Percentiles rank a stretch among this genome's conserved stretches.
phyloP scores from a whole-genome alignment of 768 basidiomycete species.

The Auriscalpium microsporum region DNA sequence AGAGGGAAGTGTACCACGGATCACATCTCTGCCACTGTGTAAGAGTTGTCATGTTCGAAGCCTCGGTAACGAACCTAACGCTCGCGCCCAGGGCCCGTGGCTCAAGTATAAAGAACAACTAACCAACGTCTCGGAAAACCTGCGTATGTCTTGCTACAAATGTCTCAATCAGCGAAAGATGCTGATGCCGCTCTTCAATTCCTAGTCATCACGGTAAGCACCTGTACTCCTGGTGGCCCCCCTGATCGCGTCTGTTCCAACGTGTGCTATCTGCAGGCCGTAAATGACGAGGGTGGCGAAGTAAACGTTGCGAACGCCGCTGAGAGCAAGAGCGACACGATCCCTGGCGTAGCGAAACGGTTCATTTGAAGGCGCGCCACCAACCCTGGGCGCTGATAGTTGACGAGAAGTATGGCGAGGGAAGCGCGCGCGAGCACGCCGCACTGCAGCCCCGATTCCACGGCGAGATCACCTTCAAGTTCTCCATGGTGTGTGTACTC shows the following conservation, averaged over 20 bases:
- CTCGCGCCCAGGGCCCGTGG: conserved; percentile 73
- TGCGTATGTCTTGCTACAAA: conserved; percentile 45
- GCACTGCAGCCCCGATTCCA: conserved; percentile 95
- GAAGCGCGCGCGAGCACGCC: conserved; percentile 95
- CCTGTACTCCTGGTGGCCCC: no score
- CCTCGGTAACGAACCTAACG: not conserved
- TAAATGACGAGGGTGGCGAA: conserved; percentile 91
- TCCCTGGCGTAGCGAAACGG: conserved; percentile 84
- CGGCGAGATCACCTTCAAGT: conserved; percentile 38
- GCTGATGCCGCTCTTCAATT: not conserved
- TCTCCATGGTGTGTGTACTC: conserved; percentile 17
- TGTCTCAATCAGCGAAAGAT: not conserved
- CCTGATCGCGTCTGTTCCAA: not conserved
- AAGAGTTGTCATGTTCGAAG: conserved; percentile 18
- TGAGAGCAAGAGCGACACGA: conserved; percentile 58
- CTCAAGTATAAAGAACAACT: conserved; percentile 97
- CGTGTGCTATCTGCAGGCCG: conserved; percentile 40
- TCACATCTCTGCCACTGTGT: conserved; percentile 95
- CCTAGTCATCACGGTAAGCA: conserved; percentile 71
- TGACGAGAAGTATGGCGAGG: conserved; percentile 97
- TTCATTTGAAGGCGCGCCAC: conserved; percentile 69
- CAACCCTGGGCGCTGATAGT: conserved; percentile 94
- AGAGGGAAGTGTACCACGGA: conserved; percentile 99
- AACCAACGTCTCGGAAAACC: conserved; percentile 93
- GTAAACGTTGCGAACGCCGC: conserved; percentile 63